A percentile compares a stretch with the other conserved stretches of the same genome.
These are phyloP conservation scores for Colletotrichum eremochloae DNA, from an alignment of 2,329 filamentous ascomycete genomes.

Conservation along the genomic window DNA sequence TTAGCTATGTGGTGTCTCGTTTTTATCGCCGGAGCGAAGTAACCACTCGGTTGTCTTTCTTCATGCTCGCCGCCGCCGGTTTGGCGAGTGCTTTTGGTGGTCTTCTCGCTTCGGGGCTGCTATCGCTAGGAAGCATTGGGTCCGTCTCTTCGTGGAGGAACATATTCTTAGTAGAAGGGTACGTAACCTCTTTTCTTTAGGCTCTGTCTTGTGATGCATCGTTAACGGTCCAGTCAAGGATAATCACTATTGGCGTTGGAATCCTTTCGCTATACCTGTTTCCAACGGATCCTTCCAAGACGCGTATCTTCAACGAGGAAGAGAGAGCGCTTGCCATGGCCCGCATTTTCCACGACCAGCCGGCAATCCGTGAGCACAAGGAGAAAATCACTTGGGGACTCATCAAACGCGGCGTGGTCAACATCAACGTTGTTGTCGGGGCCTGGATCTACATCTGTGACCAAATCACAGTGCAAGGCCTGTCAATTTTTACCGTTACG, in stretches of 20 bases:
- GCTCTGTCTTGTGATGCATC: rapidly evolving
- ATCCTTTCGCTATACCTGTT: slow-evolving; percentile 58
- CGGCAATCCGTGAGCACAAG: slow-evolving; percentile 46
- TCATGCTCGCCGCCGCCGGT: slow-evolving; percentile 73
- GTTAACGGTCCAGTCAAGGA: slow-evolving; percentile 51
- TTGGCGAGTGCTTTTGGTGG: slow-evolving; percentile 77
- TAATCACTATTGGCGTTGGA: slow-evolving; percentile 66
- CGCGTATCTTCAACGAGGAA: slow-evolving; percentile 60
- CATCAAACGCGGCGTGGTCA: slow-evolving; percentile 43
- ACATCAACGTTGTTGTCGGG: slow-evolving; percentile 47
- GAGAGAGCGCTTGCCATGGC: slow-evolving; percentile 74
- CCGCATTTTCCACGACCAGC: slow-evolving; percentile 68
- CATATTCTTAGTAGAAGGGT: slow-evolving; percentile 58
- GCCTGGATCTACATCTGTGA: slow-evolving; percentile 46
- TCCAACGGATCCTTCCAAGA: slow-evolving; percentile 43
- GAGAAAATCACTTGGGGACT: slow-evolving; percentile 43
- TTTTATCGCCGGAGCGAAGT: slow-evolving; percentile 74
- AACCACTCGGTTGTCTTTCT: slow-evolving; percentile 70
- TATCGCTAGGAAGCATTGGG: slow-evolving; percentile 45
- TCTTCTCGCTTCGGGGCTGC: slow-evolving; percentile 63
- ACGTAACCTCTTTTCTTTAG: not conserved
- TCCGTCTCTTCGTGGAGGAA: slow-evolving; percentile 68
- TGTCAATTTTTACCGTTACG: slow-evolving; percentile 75
- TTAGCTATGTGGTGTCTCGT: slow-evolving; percentile 75
- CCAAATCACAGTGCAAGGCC: slow-evolving; percentile 71